Percentiles rank a stretch among this genome's conserved stretches.
These are phyloP conservation scores for Aspergillus brunneoviolaceus DNA, from an alignment of 2,329 filamentous ascomycete genomes.

Conservation along the genomic window DNA sequence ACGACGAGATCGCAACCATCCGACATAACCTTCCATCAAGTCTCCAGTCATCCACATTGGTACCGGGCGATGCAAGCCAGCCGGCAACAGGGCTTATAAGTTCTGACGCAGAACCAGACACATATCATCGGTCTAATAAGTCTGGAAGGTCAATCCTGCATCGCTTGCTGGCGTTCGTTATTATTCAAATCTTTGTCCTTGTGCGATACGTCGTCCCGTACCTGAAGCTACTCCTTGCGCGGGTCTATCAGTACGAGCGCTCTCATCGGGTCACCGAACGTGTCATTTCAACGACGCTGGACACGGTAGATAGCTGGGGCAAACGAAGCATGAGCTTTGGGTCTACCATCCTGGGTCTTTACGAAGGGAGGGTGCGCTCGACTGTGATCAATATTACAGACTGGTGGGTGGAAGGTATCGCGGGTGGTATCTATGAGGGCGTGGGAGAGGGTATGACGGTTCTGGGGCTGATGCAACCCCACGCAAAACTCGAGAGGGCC, in stretches of 20 bases:
- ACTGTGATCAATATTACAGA: constrained; percentile 55
- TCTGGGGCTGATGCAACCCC: constrained; percentile 35
- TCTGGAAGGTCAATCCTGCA: constrained; percentile 54
- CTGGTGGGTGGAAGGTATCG: constrained; percentile 64
- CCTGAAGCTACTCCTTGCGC: constrained; percentile 53
- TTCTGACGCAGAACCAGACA: not conserved
- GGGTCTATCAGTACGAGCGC: constrained; percentile 62
- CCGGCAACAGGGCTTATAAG: not conserved
- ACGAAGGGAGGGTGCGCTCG: constrained; percentile 64
- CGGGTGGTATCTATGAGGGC: constrained; percentile 67
- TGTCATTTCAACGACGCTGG: constrained; percentile 53
- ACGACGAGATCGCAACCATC: constrained; percentile 31
- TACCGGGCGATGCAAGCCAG: not conserved
- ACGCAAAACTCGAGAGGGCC: constrained; percentile 12
- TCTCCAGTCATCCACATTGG: constrained; percentile 18
- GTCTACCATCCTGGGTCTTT: constrained; percentile 58
- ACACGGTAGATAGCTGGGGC: constrained; percentile 55
- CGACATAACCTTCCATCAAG: constrained; percentile 27
- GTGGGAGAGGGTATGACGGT: constrained; percentile 54
- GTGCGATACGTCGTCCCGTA: constrained; percentile 63
- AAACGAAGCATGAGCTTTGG: constrained; percentile 54
- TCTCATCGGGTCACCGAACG: constrained; percentile 64
- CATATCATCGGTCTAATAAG: not conserved
- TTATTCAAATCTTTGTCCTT: constrained; percentile 60
- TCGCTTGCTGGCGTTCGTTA: constrained; percentile 55